Conservation (phyloP, 2,329 filamentous ascomycete species). For the Fusarium foetens region DNA sequence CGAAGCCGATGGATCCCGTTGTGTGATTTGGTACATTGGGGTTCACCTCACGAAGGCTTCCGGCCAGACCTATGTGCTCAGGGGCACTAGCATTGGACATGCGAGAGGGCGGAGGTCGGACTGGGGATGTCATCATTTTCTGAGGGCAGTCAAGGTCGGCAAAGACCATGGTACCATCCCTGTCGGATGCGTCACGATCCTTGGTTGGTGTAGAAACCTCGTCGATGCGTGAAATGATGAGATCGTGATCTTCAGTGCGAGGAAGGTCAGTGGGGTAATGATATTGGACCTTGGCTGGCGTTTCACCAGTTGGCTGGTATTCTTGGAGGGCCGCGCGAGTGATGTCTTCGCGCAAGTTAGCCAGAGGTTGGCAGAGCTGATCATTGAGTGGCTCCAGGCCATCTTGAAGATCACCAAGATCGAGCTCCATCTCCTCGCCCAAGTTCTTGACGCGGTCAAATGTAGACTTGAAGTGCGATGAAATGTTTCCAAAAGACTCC, state of each 20-base stretch:
- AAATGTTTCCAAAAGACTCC: constrained; percentile 76
- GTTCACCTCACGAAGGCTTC: constrained; percentile 66
- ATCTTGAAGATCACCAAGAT: constrained; percentile 67
- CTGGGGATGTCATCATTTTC: constrained; percentile 45
- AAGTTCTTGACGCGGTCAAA: constrained; percentile 75
- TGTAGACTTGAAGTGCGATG: constrained; percentile 74
- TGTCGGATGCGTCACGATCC: constrained; percentile 44
- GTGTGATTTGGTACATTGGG: constrained; percentile 59
- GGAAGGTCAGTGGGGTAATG: constrained; percentile 83
- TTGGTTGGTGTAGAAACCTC: constrained; percentile 43
- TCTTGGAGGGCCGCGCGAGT: constrained; percentile 74
- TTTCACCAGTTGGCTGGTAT: constrained; percentile 86
- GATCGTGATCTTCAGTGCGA: constrained; percentile 67
- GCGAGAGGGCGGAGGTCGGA: constrained; percentile 48
- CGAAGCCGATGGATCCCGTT: constrained; percentile 52
- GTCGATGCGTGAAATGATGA: constrained; percentile 56
- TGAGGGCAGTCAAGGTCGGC: constrained; percentile 49
- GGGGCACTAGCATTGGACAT: constrained; percentile 41
- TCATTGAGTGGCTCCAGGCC: constrained; percentile 69
- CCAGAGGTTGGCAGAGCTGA: constrained; percentile 74
- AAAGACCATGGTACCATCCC: constrained; percentile 55
- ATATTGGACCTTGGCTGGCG: constrained; percentile 84
- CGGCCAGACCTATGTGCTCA: constrained; percentile 48
- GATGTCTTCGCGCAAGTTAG: constrained; percentile 76
- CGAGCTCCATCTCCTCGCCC: constrained; percentile 72